Evolutionary conservation across 2,329 filamentous ascomycete genomes (phyloP), one percentile per base, ranked within the genome.

Genomic region (Fusarium bactridioides): DNA sequence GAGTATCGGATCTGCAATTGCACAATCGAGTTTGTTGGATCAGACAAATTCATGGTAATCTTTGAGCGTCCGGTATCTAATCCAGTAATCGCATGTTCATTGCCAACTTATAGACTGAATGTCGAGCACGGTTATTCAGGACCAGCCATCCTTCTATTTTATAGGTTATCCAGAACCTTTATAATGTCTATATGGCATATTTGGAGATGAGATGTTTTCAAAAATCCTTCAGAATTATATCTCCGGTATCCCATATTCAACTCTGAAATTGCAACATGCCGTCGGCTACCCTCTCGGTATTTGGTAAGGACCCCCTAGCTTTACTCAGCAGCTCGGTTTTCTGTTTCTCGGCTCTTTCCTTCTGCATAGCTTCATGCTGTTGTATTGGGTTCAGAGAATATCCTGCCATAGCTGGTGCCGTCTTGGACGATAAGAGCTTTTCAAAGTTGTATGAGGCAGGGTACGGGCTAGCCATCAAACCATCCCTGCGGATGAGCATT

Each of bases 401-500:
- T 38, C 80, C 83, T 25, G 78, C 72, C 12, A 77, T 74, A 11
- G 83, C 80, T 18, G 80, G 75, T 7, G 80, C 78, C 19, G 75
- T 66, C 55, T 80, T 81, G 23, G 82, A 80, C 7, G 84, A 83
- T n/a, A 86, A 76, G 35, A 86, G 74, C 78, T 83, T 85, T 72
- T 84, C 81, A 65, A 86, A 84, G 74, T 85, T 82, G 56, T 83
- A 79, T 11, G 81, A 80, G 55, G 80, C 78, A 10, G 82, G 81
- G 60, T 83, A 84, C 6, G 84, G 83, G 53, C 80, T 81, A 5
- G 83, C 82, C 81, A 87, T 82, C 15, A 88, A 78, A 9, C 83
- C 83, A 74, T 90, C 88, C 40, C 85, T 81, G 33, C 83, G 84
- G 77, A 91, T 90, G 68, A 90, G 83, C 89, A 91, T 90, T 2